These are phyloP conservation scores for Coniochaeta sp. DNA, from an alignment of 2,329 filamentous ascomycete genomes.

Conservation along the genomic window DNA sequence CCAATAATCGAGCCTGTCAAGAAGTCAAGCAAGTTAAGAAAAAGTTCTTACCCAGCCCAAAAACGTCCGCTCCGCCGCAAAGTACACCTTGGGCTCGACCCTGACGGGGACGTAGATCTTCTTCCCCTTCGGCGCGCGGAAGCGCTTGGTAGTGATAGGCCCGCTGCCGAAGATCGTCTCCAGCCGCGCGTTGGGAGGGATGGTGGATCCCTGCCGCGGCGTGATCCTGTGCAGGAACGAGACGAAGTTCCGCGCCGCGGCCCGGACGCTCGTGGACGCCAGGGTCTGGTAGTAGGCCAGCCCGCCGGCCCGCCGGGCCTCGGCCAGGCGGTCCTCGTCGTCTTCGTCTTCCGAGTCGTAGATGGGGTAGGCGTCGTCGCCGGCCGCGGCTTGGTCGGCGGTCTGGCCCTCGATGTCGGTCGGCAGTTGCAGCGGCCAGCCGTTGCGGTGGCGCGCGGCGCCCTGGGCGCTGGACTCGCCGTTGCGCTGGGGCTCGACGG, in stretches of 20 bases:
- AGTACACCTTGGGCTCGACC: slow-evolving; percentile 96
- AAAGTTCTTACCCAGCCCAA: slow-evolving; percentile 68
- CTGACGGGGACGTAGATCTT: slow-evolving; percentile 93
- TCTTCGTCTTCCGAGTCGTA: slow-evolving; percentile 90
- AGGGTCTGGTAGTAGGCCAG: slow-evolving; percentile 65
- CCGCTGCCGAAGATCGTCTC: slow-evolving; percentile 45
- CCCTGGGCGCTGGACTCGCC: slow-evolving; percentile 31
- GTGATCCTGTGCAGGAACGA: slow-evolving; percentile 40
- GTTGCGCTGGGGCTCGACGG: slow-evolving; percentile 11
- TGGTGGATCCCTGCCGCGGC: slow-evolving; percentile 45
- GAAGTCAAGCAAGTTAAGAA: slow-evolving; percentile 1
- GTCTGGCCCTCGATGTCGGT: slow-evolving; percentile 79
- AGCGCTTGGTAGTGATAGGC: slow-evolving; percentile 48
- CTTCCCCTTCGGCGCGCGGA: slow-evolving; percentile 74
- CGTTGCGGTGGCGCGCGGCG: not conserved
- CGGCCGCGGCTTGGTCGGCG: slow-evolving; percentile 45
- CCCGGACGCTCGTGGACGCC: slow-evolving; percentile 34
- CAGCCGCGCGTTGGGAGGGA: slow-evolving; percentile 50
- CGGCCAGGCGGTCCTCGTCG: slow-evolving; percentile 68
- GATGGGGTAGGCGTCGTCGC: slow-evolving; percentile 70
- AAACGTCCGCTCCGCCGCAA: slow-evolving; percentile 93
- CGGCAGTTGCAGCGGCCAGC: slow-evolving; percentile 32
- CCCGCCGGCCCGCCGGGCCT: slow-evolving; percentile 68
- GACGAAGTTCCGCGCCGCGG: slow-evolving; percentile 32
- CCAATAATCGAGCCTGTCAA: no score